A percentile compares a stretch with the other conserved stretches of the same genome.
Conservation (phyloP, 805 yeast genomes). For the Saccharomycopsis sp. region DNA sequence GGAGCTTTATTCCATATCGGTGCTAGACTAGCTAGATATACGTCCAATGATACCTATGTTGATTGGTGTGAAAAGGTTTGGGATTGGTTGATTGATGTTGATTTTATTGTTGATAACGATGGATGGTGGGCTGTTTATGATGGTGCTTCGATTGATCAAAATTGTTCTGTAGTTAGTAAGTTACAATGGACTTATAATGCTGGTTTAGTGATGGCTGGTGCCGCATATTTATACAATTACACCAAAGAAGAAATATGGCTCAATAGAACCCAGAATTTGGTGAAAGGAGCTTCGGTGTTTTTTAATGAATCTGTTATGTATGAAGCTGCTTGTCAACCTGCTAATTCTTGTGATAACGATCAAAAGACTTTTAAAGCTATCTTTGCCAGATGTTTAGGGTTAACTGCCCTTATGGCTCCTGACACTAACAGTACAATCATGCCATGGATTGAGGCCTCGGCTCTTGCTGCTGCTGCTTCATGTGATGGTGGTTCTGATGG, state of each 20-base stretch:
- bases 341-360: slow-evolving; percentile 66
- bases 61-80: slow-evolving; percentile 71
- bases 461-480: slow-evolving; percentile 68
- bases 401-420: slow-evolving; percentile 69
- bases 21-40: slow-evolving; percentile 80
- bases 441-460: slow-evolving; percentile 39
- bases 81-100: slow-evolving; percentile 65
- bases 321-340: slow-evolving; percentile 78
- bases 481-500: slow-evolving; percentile 88
- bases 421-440: slow-evolving; percentile 31
- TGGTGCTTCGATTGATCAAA: slow-evolving; percentile 53
- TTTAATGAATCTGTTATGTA: slow-evolving; percentile 55
- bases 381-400: slow-evolving; percentile 65
- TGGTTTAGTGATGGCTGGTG: slow-evolving; percentile 71
- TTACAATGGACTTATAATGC: slow-evolving; percentile 85
- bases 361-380: slow-evolving; percentile 91
- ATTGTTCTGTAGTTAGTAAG: slow-evolving; percentile 54
- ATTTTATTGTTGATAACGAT: slow-evolving; percentile 37
- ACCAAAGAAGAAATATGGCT: slow-evolving; percentile 66
- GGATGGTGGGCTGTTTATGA: slow-evolving; percentile 51
- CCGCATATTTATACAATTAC: slow-evolving; percentile 71
- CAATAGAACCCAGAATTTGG: slow-evolving; percentile 47
- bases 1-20: slow-evolving; percentile 85
- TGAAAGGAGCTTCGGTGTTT: slow-evolving; percentile 50
- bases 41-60: slow-evolving; percentile 64